phyloP scores from a whole-genome alignment of 352 stramenopile genomes.

The Aphanomyces invadans region DNA sequence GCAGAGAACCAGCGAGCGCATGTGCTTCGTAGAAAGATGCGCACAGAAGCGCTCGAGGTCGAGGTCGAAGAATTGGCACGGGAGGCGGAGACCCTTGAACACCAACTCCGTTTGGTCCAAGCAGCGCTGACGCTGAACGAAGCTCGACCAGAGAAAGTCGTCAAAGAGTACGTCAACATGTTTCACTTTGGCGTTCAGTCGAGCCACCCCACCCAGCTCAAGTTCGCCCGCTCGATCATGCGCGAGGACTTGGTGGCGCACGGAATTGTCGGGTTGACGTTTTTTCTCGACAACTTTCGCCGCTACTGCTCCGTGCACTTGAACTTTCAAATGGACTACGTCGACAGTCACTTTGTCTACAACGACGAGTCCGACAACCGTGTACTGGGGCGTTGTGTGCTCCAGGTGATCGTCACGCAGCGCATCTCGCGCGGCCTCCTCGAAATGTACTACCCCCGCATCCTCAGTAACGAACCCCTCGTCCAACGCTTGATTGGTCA shows the following conservation, averaged over 20 bases:
- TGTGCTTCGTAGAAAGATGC: neutral
- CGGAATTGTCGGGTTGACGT: neutral
- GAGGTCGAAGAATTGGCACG: neutral
- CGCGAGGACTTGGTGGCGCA: slow-evolving; percentile 9
- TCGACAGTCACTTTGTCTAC: neutral
- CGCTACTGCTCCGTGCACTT: slow-evolving; percentile 4
- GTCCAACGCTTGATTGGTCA: slow-evolving; percentile 15
- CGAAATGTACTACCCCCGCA: slow-evolving; percentile 1
- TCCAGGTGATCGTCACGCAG: neutral
- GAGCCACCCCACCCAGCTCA: neutral
- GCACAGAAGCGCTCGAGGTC: neutral
- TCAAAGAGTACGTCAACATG: slow-evolving; percentile 35
- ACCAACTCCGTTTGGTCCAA: neutral
- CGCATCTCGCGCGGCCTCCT: slow-evolving; percentile 11
- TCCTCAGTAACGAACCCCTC: slow-evolving; percentile 11
- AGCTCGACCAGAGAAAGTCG: slow-evolving; percentile 34
- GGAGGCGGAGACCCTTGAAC: slow-evolving; percentile 3
- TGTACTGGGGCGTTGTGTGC: neutral
- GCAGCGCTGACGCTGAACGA: slow-evolving; percentile 24
- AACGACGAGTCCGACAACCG: neutral
- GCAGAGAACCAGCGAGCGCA: slow-evolving; percentile 19
- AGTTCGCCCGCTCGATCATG: slow-evolving; percentile 17
- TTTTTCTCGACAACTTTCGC: slow-evolving; percentile 15
- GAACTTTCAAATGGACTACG: slow-evolving; percentile 17
- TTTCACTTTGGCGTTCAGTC: slow-evolving; percentile 4